phyloP scores from a whole-genome alignment of 495 filamentous ascomycete species.

The Neurospora sp. region DNA sequence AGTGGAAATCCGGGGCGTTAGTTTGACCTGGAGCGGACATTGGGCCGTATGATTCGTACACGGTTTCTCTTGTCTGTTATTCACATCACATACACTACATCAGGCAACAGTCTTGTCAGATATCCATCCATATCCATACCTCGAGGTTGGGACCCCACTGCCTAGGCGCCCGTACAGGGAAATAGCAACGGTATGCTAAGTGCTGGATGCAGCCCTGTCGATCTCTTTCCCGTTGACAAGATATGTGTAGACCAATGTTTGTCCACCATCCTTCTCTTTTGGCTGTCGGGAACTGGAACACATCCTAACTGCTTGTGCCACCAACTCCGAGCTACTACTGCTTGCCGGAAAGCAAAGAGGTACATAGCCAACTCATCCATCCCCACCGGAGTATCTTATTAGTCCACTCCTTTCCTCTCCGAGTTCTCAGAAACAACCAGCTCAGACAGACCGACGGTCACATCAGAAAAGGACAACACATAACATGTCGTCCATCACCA shows the following conservation, averaged over 20 bases:
- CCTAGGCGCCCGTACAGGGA: background rate
- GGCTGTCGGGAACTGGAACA: background rate
- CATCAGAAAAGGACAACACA: background rate
- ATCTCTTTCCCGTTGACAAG: background rate
- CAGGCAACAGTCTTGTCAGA: background rate
- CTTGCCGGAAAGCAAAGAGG: background rate
- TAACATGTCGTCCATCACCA: background rate
- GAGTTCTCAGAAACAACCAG: background rate
- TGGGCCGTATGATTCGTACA: background rate
- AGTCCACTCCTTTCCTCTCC: background rate
- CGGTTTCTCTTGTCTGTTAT: background rate
- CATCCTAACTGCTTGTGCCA: too few species aligned
- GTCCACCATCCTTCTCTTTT: background rate
- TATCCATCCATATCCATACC: background rate
- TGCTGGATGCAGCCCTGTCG: background rate
- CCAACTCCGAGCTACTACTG: background rate
- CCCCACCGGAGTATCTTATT: background rate
- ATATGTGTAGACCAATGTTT: background rate
- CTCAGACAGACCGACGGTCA: background rate
- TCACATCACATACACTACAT: background rate
- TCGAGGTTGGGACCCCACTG: background rate
- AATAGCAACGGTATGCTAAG: background rate
- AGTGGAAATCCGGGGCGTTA: background rate
- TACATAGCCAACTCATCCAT: background rate
- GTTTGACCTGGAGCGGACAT: background rate